Percentiles rank a stretch among this genome's conserved stretches.
Conservation (phyloP, 768 basidiomycete genomes). For the Rhizopogon vesiculosus region DNA sequence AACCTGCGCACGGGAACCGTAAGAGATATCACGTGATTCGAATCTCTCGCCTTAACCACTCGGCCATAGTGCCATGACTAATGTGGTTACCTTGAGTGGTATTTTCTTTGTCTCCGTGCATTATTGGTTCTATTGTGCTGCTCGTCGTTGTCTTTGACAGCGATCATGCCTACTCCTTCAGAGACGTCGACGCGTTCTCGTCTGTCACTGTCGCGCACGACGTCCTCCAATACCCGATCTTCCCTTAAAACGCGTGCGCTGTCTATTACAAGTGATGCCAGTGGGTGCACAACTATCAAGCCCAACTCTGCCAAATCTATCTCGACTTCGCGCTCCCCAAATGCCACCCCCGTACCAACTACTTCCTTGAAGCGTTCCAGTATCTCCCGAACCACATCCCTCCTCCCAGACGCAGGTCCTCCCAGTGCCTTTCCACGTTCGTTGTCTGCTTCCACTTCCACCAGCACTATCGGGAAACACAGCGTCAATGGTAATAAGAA, state of each 20-base stretch:
- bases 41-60: slow-evolving; percentile 3
- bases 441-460: slow-evolving; percentile 13
- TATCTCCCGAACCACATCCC: slow-evolving; percentile 25
- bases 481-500: background rate
- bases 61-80: background rate
- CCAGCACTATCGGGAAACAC: slow-evolving; percentile 5
- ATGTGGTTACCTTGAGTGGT: no score
- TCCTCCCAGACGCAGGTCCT: slow-evolving; percentile 16
- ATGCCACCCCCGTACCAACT: slow-evolving; percentile 44
- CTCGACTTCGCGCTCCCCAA: slow-evolving; percentile 39
- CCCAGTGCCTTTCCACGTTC: slow-evolving; percentile 22
- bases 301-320: slow-evolving; percentile 20
- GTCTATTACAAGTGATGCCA: slow-evolving; percentile 45
- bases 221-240: slow-evolving; percentile 29
- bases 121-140: no score
- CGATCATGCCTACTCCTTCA: slow-evolving; percentile 35
- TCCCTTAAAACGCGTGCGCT: slow-evolving; percentile 50
- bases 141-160: no score
- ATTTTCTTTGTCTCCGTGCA: no score
- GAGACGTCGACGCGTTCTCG: slow-evolving; percentile 47
- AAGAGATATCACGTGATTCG: background rate
- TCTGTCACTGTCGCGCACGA: slow-evolving; percentile 36
- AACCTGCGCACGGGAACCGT: slow-evolving; percentile 3
- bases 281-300: slow-evolving; percentile 48
- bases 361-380: slow-evolving; percentile 32